Percentiles rank a stretch among this genome's conserved stretches.
Evolutionary conservation across 768 basidiomycete genomes (phyloP).

Genomic region (Mycena chlorophos): DNA sequence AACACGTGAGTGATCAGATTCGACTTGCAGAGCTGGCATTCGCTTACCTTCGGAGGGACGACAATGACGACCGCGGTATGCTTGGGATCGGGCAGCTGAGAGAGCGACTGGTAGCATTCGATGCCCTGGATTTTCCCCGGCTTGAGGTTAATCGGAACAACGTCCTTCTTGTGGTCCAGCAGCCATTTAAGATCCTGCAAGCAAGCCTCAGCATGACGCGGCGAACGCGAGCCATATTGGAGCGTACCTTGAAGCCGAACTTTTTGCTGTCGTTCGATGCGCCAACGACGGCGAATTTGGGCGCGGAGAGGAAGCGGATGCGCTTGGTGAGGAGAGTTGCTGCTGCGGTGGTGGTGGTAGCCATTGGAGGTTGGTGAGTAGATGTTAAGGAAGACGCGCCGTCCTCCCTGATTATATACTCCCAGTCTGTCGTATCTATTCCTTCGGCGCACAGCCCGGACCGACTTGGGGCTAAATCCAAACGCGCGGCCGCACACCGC

Average conservation of each 20-base stretch:
- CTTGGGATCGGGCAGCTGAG: slow-evolving; percentile 43
- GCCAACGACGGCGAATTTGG: slow-evolving; percentile 56
- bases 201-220: neutral
- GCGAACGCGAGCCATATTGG: slow-evolving; percentile 2
- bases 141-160: slow-evolving; percentile 55
- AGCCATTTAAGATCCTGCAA: slow-evolving; percentile 56
- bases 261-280: slow-evolving; percentile 55
- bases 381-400: too few relatives aligned
- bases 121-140: slow-evolving; percentile 43
- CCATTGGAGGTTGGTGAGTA: too few relatives aligned
- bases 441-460: too few relatives aligned
- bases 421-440: too few relatives aligned
- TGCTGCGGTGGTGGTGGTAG: too few relatives aligned
- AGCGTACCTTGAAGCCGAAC: slow-evolving; percentile 17
- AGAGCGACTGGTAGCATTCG: slow-evolving; percentile 41
- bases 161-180: slow-evolving; percentile 40
- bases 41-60: slow-evolving; percentile 47
- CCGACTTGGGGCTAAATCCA: too few relatives aligned
- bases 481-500: too few relatives aligned
- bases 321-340: too few relatives aligned
- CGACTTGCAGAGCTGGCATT: neutral
- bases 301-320: slow-evolving; percentile 45
- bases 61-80: slow-evolving; percentile 55
- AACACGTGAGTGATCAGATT: neutral
- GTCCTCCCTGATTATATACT: too few relatives aligned